Evolutionary conservation across 768 basidiomycete genomes (phyloP), one percentile per base, ranked within the genome.

Genomic region (Collybia sordida): DNA sequence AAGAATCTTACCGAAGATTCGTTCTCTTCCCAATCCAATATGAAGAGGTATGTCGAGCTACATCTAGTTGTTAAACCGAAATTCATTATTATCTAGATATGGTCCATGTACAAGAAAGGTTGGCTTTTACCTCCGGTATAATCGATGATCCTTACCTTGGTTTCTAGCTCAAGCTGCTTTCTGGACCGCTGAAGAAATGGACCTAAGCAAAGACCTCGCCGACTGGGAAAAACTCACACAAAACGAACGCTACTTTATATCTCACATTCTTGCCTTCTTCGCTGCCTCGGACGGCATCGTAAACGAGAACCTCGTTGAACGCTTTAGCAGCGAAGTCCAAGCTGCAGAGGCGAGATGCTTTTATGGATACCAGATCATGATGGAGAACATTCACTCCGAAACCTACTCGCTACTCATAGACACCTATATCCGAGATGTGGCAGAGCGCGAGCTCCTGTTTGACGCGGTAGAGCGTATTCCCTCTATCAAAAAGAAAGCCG

Each of bases 301-400:
- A 55, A 96, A 97, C 69, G 95, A 98, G 67, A 98, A 98, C 64
- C 79, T 97, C 0, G 78, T 97, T 19, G 93, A 97, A 65, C 88
- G 95, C 7, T 98, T 98, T 68, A 91, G 90, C 6, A 86, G 83
- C 47, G 95, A 98, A 64, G 93, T 98, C 3, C 95, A 97, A 64
- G 82, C 77, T 1, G 90, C 94, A 5, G 95, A 97, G 65, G 95
- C 93, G 4, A 85, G 94, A 3, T 97, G 92, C 64, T 98, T 98
- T 72, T 97, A 97, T 61, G 95, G 95, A 7, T 97, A 96, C 74
- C 95, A 98, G 65, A 92, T 98, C 60, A 97, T 97, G 94, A 98
- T 96, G 85, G 94, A 97, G 62, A 98, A 98, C 65, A 85, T 98
- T 37, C 94, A 97, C 68, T 95, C 93, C 3, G 95, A 97, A 64